phyloP scores from a whole-genome alignment of 2,329 filamentous ascomycete genomes.

The Aspergillus luchuensis region DNA sequence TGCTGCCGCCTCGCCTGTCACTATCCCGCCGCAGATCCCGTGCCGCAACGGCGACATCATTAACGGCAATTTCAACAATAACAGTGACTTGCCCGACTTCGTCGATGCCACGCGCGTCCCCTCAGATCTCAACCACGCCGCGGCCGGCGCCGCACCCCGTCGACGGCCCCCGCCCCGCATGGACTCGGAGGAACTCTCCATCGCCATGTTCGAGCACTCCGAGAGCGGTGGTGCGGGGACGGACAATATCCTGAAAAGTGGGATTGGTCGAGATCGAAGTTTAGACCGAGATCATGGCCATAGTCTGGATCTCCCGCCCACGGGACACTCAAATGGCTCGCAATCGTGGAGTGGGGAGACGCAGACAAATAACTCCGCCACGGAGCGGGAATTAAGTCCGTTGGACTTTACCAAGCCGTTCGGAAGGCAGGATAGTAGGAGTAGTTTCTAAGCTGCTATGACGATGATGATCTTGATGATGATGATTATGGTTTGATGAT shows the following conservation, averaged over 20 bases:
- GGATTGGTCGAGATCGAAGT: too few species aligned
- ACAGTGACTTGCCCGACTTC: conserved; percentile 44
- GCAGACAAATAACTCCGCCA: conserved; percentile 21
- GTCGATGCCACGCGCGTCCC: conserved; percentile 48
- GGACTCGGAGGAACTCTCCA: conserved; percentile 40
- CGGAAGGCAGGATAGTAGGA: background rate
- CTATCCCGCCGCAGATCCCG: background rate
- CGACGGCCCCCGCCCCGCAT: conserved; percentile 34
- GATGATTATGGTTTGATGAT: background rate
- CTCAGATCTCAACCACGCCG: conserved; percentile 45
- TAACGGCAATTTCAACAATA: too few species aligned
- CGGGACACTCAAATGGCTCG: conserved; percentile 28
- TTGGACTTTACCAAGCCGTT: conserved; percentile 5
- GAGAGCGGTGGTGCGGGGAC: background rate
- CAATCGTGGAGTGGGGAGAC: conserved; percentile 36
- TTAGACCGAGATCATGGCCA: too few species aligned
- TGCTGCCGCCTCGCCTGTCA: background rate
- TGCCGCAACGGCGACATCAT: too few species aligned
- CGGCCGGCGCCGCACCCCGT: conserved; percentile 19
- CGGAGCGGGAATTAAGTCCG: conserved; percentile 3
- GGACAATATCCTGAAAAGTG: background rate
- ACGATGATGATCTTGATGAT: background rate
- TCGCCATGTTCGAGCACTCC: conserved; percentile 43
- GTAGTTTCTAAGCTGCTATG: background rate
- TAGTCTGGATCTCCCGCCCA: conserved; percentile 8